Base-by-base conservation (phyloP, 1,139 yeast species). In the Groenewaldozyma sp. region DNA sequence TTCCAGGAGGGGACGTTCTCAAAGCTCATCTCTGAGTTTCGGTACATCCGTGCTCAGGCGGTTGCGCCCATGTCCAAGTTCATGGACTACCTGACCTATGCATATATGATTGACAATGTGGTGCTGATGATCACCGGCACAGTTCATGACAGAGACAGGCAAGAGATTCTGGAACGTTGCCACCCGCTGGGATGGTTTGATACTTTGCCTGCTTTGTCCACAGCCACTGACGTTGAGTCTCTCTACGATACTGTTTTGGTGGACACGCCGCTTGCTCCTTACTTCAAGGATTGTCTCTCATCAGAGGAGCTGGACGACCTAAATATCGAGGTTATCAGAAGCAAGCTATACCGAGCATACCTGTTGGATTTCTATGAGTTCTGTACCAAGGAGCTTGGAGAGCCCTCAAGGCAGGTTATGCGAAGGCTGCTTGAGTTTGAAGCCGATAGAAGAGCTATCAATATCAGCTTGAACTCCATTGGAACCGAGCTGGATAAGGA, bases 181-280 rank as follows among this genome's bases (percentile, higher is more conserved):
- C 95, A 91, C 59, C 98, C 98, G 1, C 70, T 93, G 50, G 99
- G 99, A 33, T 87, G 96, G 95, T 93, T 93, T 59, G 98, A 91
- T 54, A 91, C 97, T 3, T 74, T 93, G 51, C 98, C 98, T 22
- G 91, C 98, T 0, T 71, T 93, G 46, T 77, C 94, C 7, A 93
- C 88, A 40, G 95, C 97, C 34, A 86, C 95, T 2, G 97, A 88
- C 61, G 77, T 91, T 45, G 95, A 87, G 54, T 79, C 94, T 29
- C 72, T 93, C 53, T 91, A 91, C 65, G 82, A 82, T 56, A 84
- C 94, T 1, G 98, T 93, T n/a, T 71, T 93, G 48, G 82, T 91
- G 43, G 99, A 93, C 63, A 91, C 98, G 7, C 98, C 98, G 9
- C 73, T 93, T 58, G 97, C 98, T 0, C 94, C 95, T 33, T 93